Evolutionary conservation across 805 yeast species (phyloP).

Genomic region (Yamadazyma laniorum): DNA sequence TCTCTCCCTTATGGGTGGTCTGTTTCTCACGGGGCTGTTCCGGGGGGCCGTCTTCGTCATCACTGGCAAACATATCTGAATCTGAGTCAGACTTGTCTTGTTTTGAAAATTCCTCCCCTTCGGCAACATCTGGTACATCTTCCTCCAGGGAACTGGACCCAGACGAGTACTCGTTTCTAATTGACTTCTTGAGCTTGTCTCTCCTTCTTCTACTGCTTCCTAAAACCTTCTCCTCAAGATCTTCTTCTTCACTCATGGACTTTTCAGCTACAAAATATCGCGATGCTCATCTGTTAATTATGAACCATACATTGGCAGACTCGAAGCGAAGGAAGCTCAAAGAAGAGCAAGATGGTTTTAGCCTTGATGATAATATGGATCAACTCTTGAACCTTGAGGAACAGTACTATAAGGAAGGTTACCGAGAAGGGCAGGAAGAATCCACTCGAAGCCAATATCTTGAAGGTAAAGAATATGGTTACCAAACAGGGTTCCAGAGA

Average conservation of each 20-base stretch:
- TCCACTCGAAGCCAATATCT: constrained; percentile 56
- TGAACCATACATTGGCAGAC: constrained; percentile 23
- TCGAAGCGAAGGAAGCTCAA: constrained; percentile 19
- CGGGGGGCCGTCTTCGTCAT: constrained; percentile 13
- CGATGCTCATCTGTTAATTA: constrained; percentile 3
- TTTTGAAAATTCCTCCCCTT: constrained; percentile 4
- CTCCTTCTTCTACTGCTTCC: constrained; percentile 11
- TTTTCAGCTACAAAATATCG: neutral
- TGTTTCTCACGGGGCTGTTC: too few species aligned
- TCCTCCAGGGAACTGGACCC: neutral
- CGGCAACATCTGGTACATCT: neutral
- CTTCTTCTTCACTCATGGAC: constrained; percentile 11
- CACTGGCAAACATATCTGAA: constrained; percentile 47
- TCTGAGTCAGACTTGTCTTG: constrained; percentile 27
- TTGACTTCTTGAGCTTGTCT: constrained; percentile 14
- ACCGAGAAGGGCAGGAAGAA: constrained; percentile 62
- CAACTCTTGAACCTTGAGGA: constrained; percentile 60
- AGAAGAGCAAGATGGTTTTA: constrained; percentile 4
- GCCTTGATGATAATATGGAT: constrained; percentile 35
- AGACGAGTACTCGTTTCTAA: constrained; percentile 5
- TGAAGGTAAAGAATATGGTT: constrained; percentile 86
- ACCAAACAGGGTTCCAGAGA: constrained; percentile 74
- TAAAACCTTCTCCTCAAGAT: constrained; percentile 8
- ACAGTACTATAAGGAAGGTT: constrained; percentile 65
- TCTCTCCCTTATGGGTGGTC: constrained; percentile 2